Evolutionary conservation across 1,284 basidiomycete genomes (phyloP), one percentile per base, ranked within the genome.

Genomic region (Ustilago crameri): DNA sequence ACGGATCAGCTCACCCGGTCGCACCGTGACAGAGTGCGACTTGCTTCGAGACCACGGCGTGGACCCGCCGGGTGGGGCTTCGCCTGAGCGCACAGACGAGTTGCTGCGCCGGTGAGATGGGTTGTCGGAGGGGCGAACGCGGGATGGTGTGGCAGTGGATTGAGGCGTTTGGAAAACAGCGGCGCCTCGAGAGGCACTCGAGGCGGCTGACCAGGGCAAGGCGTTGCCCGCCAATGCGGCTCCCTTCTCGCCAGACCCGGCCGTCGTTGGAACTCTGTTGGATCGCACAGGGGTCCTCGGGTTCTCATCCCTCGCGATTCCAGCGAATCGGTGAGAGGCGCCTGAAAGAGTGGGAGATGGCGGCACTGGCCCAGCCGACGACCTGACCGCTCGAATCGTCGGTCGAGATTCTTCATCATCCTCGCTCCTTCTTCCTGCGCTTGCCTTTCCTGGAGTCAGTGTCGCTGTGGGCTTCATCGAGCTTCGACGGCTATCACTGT

Each of bases 1-100:
- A 22, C 67, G 70, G 22, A 78, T 61, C n/a, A 68, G 52, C 48
- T 74, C 74, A 5, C 74, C 74, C 2, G 61, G 66, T 3, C 41
- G 35, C 0, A 58, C 54, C 1, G 40, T 60, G 22, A 71, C 34
- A 26, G 43, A 50, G 46, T 71, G 66, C 23, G 63, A 60, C 2
- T 51, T 51, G 38, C 56, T 45, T 15, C 53, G 52, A 10, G 63
- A 56, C 63, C 63, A 66, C 7, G 63, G 63, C 18, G 57, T 66
- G 0, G 62, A 53, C 23, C 47, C 45, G 9, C 47, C 54, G 0
- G 23, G 15, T 2, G 56, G 56, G 9, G 37, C 51, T 5, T 59
- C 57, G 15, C 35, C 51, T 3, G 63, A 66, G 27, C 52, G 63
- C 2, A 49, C 23, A 15, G 63, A 66, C 5, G 63, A 66, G 37